A percentile compares a stretch with the other conserved stretches of the same genome.
phyloP scores from a whole-genome alignment of 2,329 filamentous ascomycete genomes.

The Onygenales sp. region DNA sequence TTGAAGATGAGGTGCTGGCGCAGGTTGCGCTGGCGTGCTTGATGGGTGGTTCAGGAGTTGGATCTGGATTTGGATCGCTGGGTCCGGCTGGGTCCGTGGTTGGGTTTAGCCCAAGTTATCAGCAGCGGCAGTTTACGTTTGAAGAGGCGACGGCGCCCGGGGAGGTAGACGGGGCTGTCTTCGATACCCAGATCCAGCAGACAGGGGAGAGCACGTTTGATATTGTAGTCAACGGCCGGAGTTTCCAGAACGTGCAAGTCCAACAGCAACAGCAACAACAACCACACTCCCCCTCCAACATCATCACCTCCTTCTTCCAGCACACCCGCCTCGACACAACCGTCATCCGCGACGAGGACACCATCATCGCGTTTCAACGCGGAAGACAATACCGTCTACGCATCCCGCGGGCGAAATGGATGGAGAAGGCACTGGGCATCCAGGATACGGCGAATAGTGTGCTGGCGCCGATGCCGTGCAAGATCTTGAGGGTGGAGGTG shows the following conservation, averaged over 20 bases:
- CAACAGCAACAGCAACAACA: slow-evolving; percentile 17
- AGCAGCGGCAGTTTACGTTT: slow-evolving; percentile 54
- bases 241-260: slow-evolving; percentile 38
- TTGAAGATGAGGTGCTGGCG: slow-evolving; percentile 65
- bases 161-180: slow-evolving; percentile 25
- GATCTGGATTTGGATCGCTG: neutral
- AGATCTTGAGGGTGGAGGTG: slow-evolving; percentile 84
- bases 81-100: slow-evolving; percentile 26
- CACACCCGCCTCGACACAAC: slow-evolving; percentile 71
- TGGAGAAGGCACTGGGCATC: slow-evolving; percentile 74
- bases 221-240: slow-evolving; percentile 34
- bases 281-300: slow-evolving; percentile 23
- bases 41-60: slow-evolving; percentile 31
- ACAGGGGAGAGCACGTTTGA: slow-evolving; percentile 40
- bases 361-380: slow-evolving; percentile 66
- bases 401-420: slow-evolving; percentile 61
- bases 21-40: slow-evolving; percentile 78
- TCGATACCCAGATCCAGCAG: slow-evolving; percentile 43
- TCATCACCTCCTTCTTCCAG: slow-evolving; percentile 68
- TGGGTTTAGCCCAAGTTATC: slow-evolving; percentile 54
- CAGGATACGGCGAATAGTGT: slow-evolving; percentile 77
- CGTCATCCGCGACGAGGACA: slow-evolving; percentile 47
- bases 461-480: slow-evolving; percentile 92
- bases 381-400: slow-evolving; percentile 49
- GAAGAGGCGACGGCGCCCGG: slow-evolving; percentile 38